Percentiles rank a stretch among this genome's conserved stretches.
Conservation (phyloP, 2,329 filamentous ascomycete genomes). For the Ophiostoma montium region DNA sequence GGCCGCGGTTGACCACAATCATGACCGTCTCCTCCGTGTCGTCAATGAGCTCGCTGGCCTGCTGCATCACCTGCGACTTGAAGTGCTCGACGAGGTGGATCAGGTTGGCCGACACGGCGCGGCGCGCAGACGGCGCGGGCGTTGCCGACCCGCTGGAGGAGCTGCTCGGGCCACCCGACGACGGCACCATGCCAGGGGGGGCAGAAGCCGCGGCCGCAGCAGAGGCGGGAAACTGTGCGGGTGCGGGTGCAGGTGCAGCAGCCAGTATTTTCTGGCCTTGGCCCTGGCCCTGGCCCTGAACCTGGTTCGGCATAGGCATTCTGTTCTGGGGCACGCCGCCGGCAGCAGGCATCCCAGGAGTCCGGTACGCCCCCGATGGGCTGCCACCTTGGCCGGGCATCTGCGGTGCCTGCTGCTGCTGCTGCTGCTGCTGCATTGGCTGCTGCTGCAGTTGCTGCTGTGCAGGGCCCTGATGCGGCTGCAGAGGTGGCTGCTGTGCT, state of each 20-base stretch:
- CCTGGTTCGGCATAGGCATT: neutral
- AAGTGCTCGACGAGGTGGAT: slow-evolving; percentile 29
- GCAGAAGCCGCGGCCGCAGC: neutral
- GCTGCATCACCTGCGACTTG: slow-evolving; percentile 32
- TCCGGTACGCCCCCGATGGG: neutral
- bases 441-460: neutral
- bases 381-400: neutral
- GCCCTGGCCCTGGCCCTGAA: neutral
- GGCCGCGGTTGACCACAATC: slow-evolving; percentile 36
- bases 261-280: neutral
- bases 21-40: slow-evolving; percentile 33
- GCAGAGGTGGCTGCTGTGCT: neutral
- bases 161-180: neutral
- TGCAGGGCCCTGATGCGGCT: neutral
- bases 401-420: neutral
- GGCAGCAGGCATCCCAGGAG: neutral
- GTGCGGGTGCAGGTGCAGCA: neutral
- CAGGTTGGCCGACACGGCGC: slow-evolving; percentile 30
- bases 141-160: neutral
- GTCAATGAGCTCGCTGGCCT: slow-evolving; percentile 25
- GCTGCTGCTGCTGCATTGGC: neutral
- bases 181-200: neutral
- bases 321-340: neutral
- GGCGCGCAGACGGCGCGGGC: slow-evolving; percentile 11
- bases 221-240: neutral